Evolutionary conservation across 805 yeast genomes (phyloP).

Genomic region (Yarrowia bubula): DNA sequence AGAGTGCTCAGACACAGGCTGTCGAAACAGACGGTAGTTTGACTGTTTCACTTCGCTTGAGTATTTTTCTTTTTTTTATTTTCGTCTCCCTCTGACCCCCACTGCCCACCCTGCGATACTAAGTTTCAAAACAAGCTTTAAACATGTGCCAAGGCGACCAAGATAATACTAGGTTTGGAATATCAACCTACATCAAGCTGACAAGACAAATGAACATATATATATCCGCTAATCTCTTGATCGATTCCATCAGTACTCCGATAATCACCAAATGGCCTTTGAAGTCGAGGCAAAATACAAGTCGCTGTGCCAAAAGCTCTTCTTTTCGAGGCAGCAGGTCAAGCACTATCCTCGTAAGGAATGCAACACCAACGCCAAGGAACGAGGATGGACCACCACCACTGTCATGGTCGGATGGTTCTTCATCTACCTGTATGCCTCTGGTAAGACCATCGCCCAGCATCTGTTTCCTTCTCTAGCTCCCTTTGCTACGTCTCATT

Average conservation of each 20-base stretch:
- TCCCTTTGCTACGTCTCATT: constrained; percentile 15
- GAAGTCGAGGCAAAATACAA: not conserved
- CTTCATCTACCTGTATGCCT: constrained; percentile 15
- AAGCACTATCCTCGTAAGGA: constrained; percentile 5
- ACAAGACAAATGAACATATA: not conserved
- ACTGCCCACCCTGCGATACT: not conserved
- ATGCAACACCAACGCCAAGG: constrained; percentile 24
- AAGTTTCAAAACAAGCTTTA: not conserved
- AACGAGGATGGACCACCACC: constrained; percentile 25
- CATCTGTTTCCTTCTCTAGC: constrained; percentile 20
- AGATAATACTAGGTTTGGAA: not conserved
- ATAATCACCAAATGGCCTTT: not conserved
- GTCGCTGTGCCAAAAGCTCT: not conserved
- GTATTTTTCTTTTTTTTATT: too few relatives aligned
- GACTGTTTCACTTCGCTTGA: too few relatives aligned
- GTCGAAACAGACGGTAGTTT: too few relatives aligned
- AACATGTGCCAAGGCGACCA: not conserved
- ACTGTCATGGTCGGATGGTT: constrained; percentile 15
- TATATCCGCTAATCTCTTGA: not conserved
- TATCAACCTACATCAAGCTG: not conserved
- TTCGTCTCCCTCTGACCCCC: not conserved
- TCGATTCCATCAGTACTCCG: not conserved
- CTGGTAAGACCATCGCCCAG: constrained; percentile 18
- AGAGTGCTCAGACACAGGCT: too few relatives aligned
- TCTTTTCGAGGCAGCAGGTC: not conserved